Evolutionary conservation across 75 land plant species (phyloP).

Genomic region (Pinus albicaulis): DNA sequence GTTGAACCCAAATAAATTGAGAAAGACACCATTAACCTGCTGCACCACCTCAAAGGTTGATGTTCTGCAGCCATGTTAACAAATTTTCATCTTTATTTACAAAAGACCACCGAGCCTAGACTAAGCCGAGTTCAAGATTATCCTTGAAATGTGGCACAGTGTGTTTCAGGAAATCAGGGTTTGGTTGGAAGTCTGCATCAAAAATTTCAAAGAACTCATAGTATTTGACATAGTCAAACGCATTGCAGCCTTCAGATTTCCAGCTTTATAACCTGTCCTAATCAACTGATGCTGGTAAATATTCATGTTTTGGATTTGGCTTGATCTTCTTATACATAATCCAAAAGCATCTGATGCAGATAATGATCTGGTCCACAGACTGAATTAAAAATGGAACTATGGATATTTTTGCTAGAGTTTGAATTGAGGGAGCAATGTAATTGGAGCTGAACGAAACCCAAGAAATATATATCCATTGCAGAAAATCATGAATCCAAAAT

Average conservation of each 20-base stretch:
- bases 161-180: conserved; percentile 56
- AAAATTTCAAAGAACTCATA: conserved; percentile 87
- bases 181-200: too few relatives aligned
- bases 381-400: conserved; percentile 76
- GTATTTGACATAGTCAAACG: conserved; percentile 71
- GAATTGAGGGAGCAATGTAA: conserved; percentile 71
- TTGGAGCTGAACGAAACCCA: conserved; percentile 66
- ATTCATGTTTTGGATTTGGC: conserved; percentile 15
- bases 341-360: conserved; percentile 53
- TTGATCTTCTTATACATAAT: conserved; percentile 20
- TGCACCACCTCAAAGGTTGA: conserved; percentile 52
- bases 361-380: conserved; percentile 49
- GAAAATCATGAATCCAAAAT: conserved; percentile 35
- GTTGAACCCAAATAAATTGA: conserved; percentile 43
- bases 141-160: conserved; percentile 60
- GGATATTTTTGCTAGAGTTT: conserved; percentile 56
- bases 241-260: conserved; percentile 79
- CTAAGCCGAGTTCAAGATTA: conserved; percentile 30
- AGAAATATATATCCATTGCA: conserved; percentile 49
- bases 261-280: conserved; percentile 72
- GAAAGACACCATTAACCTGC: conserved; percentile 36
- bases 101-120: conserved; percentile 34
- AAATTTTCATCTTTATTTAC: conserved; percentile 40
- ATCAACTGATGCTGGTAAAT: conserved; percentile 45
- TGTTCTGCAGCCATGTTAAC: conserved; percentile 36